Percentiles rank a stretch among this genome's conserved stretches.
Evolutionary conservation across 352 stramenopile species (phyloP).

Genomic region (Thalassiosira livingstoniorum): DNA sequence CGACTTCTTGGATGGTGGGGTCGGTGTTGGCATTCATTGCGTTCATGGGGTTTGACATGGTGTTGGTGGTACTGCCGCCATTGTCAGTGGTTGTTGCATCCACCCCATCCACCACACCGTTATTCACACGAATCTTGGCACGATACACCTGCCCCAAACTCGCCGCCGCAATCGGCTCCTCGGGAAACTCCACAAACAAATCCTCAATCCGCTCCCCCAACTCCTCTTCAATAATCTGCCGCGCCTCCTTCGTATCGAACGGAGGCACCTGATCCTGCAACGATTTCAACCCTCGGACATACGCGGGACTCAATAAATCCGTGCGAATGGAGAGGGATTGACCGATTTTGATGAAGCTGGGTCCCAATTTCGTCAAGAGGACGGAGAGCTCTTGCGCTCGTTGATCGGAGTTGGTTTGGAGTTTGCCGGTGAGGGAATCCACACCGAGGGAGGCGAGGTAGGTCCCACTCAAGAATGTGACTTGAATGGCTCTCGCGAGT

Average conservation of each 20-base stretch:
- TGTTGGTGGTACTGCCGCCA: too few species aligned
- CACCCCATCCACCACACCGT: slow-evolving; percentile 67
- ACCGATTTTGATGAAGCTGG: slow-evolving; percentile 89
- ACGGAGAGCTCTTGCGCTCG: slow-evolving; percentile 77
- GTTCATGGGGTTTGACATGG: too few species aligned
- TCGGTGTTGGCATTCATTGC: too few species aligned
- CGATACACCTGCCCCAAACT: slow-evolving; percentile 46
- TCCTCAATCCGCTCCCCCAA: slow-evolving; percentile 71
- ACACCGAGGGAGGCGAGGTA: slow-evolving; percentile 60
- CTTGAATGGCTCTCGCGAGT: slow-evolving; percentile 46
- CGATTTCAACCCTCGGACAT: slow-evolving; percentile 82
- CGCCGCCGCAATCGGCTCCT: slow-evolving; percentile 74
- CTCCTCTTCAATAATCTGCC: slow-evolving; percentile 86
- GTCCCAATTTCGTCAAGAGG: slow-evolving; percentile 83
- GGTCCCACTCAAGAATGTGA: slow-evolving; percentile 58
- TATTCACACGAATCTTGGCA: slow-evolving; percentile 26
- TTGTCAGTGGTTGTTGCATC: too few species aligned
- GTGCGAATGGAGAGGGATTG: slow-evolving; percentile 88
- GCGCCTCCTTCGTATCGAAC: slow-evolving; percentile 80
- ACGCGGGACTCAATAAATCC: slow-evolving; percentile 85
- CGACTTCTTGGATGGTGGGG: slow-evolving; percentile 76
- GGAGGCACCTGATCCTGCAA: slow-evolving; percentile 88
- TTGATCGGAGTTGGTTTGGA: slow-evolving; percentile 66
- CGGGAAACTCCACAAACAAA: slow-evolving; percentile 61
- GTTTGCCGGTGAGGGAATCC: slow-evolving; percentile 62